A percentile compares a stretch with the other conserved stretches of the same genome.
Conservation (phyloP, 2,329 filamentous ascomycete genomes). For the Cordyceps cicadae region DNA sequence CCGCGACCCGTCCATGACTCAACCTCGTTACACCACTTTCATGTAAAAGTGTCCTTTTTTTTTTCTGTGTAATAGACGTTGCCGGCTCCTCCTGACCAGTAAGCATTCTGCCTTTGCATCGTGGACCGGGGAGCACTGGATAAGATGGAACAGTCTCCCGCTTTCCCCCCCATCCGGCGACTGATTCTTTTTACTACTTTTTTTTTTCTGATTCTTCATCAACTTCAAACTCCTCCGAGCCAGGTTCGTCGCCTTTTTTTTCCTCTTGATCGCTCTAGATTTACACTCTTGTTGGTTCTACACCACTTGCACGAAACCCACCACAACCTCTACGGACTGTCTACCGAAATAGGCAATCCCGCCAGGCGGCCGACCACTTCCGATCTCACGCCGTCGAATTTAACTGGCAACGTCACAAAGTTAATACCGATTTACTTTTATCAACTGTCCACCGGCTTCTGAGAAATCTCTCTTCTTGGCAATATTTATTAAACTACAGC, state of each 20-base stretch:
- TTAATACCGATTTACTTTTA: neutral
- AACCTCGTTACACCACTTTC: neutral
- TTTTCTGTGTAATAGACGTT: neutral
- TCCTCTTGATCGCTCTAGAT: neutral
- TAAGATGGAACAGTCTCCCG: constrained; percentile 5
- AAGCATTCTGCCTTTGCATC: constrained; percentile 8
- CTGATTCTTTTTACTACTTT: neutral
- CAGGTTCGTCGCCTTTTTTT: neutral
- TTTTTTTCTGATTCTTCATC: neutral
- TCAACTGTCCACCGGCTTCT: too few relatives aligned
- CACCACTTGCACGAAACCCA: neutral
- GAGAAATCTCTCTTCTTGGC: too few relatives aligned
- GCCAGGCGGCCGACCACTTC: neutral
- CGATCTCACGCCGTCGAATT: neutral
- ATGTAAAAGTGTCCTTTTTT: neutral
- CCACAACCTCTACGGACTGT: neutral
- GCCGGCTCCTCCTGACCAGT: constrained; percentile 6
- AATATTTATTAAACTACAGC: too few relatives aligned
- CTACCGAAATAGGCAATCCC: constrained; percentile 8
- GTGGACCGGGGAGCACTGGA: constrained; percentile 11
- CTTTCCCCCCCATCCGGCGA: neutral
- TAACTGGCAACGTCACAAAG: neutral
- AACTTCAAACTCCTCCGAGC: neutral
- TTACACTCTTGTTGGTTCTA: neutral
- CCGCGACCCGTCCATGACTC: neutral